Base-by-base conservation (phyloP, 2,329 filamentous ascomycete genomes). In the Colletotrichum magnum region DNA sequence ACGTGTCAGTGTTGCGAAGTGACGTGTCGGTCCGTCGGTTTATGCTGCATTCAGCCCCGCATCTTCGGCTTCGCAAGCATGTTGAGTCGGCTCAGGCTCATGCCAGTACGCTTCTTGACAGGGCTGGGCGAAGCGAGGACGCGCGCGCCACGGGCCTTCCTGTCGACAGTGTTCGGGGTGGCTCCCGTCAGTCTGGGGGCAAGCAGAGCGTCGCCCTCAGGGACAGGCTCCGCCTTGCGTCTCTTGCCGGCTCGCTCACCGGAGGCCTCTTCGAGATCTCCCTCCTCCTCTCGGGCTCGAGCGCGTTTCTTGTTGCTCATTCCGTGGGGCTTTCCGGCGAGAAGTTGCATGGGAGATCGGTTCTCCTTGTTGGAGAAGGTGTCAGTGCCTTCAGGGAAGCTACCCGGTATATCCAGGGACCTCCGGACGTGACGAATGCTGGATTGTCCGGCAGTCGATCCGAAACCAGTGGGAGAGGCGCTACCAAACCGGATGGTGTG, bases 251-350 rank as follows among this genome's bases (percentile, higher is more conserved):
- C 86, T 53, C 82, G 77, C 58, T 86, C 85, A 0, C 84, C 83
- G 41, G 88, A 85, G 61, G 90, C 88, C 63, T 88, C 87, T 50
- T 89, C 88, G 56, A 84, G 85, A 47, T 86, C 85, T 61, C 89
- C 88, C 58, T 89, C 87, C 56, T 89, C 88, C 59, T 84, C 85
- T 60, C 80, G 85, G 16, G 85, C 85, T n/a, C 89, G 85, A 73
- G 87, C 85, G 28, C 90, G 87, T 80, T 91, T 92, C 83, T 92
- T 92, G 80, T 89, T 91, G 7, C 83, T 78, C 79, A 92, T 87
- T 18, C 90, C 90, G 73, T 92, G 90, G 4, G 88, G 84, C 45
- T 89, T 84, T 47, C 84, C 84, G n/a, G 78, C 74, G 58, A 85
- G 75, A 76, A 75, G 73, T 58, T 70, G 74, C 21, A 76, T 72